These are phyloP conservation scores for Cucurbita pepo DNA, from an alignment of 306 rosid species.

Conservation along the genomic window DNA sequence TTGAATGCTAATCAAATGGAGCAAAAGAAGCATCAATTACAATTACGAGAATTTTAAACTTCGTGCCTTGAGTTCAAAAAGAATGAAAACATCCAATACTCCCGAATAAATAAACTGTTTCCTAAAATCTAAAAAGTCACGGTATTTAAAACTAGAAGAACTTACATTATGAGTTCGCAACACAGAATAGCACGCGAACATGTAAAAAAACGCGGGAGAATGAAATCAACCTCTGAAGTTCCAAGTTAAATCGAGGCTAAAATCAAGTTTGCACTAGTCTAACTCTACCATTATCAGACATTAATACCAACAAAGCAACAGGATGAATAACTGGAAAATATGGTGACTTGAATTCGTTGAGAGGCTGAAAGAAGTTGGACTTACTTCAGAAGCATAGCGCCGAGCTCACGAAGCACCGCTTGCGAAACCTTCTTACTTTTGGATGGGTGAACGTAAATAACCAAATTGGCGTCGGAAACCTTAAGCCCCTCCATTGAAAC, in stretches of 20 bases:
- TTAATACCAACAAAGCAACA: not conserved
- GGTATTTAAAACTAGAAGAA: not conserved
- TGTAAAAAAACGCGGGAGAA: not conserved
- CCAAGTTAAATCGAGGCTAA: not conserved
- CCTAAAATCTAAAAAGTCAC: not conserved
- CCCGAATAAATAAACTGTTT: not conserved
- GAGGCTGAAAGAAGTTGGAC: not conserved
- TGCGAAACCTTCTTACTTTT: slow-evolving; percentile 27
- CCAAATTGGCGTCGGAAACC: slow-evolving; percentile 49
- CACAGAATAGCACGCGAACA: not conserved
- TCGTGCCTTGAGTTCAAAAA: not conserved
- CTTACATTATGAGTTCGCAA: not conserved
- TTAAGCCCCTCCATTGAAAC: slow-evolving; percentile 53
- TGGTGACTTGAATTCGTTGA: not conserved
- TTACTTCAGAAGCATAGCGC: slow-evolving; percentile 58
- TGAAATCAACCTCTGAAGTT: not conserved
- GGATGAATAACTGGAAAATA: not conserved
- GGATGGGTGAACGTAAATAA: slow-evolving; percentile 51
- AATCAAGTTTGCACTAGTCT: not conserved
- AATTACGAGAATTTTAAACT: not conserved
- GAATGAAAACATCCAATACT: not conserved
- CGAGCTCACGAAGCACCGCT: slow-evolving; percentile 52
- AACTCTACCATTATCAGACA: not conserved
- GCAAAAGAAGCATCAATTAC: not conserved
- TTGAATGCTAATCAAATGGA: not conserved